phyloP scores from a whole-genome alignment of 75 land plant species.

The Sequoia sempervirens region DNA sequence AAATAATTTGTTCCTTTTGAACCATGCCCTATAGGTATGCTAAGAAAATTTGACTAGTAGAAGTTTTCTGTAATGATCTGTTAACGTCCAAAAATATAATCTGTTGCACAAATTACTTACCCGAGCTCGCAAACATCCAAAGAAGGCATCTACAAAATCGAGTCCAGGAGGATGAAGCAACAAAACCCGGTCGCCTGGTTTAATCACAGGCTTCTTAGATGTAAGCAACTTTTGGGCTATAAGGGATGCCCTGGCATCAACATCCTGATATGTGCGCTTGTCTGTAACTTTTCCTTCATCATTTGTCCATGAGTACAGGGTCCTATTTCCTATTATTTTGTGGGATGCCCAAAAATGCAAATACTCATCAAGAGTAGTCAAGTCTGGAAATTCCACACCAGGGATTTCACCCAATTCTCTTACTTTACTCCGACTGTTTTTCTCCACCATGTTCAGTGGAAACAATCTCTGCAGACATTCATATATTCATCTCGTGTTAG shows the following conservation, averaged over 20 bases:
- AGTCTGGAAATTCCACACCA: conserved; percentile 46
- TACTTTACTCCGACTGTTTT: background rate
- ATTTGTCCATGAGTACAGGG: conserved; percentile 45
- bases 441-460: conserved; percentile 11
- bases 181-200: conserved; percentile 55
- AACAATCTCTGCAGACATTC: conserved; percentile 32
- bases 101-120: conserved; percentile 5
- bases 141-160: conserved; percentile 59
- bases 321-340: conserved; percentile 19
- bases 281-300: conserved; percentile 34
- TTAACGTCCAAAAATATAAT: background rate
- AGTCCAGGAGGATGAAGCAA: conserved; percentile 51
- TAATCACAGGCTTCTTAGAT: conserved; percentile 33
- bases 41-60: background rate
- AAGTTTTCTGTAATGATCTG: background rate
- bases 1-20: too few species aligned
- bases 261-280: conserved; percentile 38
- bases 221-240: conserved; percentile 40
- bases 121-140: conserved; percentile 46
- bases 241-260: conserved; percentile 37
- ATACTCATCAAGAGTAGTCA: conserved; percentile 35
- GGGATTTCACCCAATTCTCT: conserved; percentile 24
- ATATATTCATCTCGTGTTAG: background rate
- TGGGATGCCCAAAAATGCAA: conserved; percentile 52
- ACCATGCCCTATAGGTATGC: background rate